These are phyloP conservation scores for Candida stauntonica DNA, from an alignment of 805 yeast species.

Conservation along the genomic window DNA sequence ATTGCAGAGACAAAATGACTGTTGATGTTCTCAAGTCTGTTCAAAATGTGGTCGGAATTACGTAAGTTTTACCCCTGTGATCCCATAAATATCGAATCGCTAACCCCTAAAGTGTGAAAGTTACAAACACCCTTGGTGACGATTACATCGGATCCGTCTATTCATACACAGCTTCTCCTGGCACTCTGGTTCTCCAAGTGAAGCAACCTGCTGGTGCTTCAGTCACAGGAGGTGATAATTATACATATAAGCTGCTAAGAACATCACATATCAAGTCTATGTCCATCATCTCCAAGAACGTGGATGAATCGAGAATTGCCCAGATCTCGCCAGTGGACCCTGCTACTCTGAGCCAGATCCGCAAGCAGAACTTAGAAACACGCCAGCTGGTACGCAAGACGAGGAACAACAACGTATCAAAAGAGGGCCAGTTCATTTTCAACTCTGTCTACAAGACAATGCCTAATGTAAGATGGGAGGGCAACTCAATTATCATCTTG, in stretches of 20 bases:
- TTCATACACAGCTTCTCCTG: conserved; percentile 47
- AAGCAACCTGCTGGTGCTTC: background rate
- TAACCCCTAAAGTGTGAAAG: conserved; percentile 41
- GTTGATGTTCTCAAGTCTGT: conserved; percentile 8
- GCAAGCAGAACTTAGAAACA: conserved; percentile 19
- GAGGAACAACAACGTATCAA: conserved; percentile 34
- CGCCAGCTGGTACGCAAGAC: conserved; percentile 24
- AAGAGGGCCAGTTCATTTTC: conserved; percentile 42
- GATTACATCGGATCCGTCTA: conserved; percentile 58
- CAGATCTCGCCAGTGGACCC: conserved; percentile 16
- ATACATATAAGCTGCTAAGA: conserved; percentile 48
- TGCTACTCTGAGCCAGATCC: conserved; percentile 13
- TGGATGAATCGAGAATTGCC: conserved; percentile 18
- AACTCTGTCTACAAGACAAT: conserved; percentile 40
- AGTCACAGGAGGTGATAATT: background rate
- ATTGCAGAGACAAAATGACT: no score
- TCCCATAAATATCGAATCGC: background rate
- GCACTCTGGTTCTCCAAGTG: conserved; percentile 28
- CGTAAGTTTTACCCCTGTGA: conserved; percentile 8
- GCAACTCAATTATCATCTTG: conserved; percentile 39
- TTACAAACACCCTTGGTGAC: conserved; percentile 56
- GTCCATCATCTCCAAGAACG: conserved; percentile 39
- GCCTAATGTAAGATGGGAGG: conserved; percentile 42
- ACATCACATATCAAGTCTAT: conserved; percentile 53
- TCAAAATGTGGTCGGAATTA: conserved; percentile 10